Evolutionary conservation across 129 eudicot species (phyloP), one percentile per base, ranked within the genome.

Genomic region (Flaveria bidentis): DNA sequence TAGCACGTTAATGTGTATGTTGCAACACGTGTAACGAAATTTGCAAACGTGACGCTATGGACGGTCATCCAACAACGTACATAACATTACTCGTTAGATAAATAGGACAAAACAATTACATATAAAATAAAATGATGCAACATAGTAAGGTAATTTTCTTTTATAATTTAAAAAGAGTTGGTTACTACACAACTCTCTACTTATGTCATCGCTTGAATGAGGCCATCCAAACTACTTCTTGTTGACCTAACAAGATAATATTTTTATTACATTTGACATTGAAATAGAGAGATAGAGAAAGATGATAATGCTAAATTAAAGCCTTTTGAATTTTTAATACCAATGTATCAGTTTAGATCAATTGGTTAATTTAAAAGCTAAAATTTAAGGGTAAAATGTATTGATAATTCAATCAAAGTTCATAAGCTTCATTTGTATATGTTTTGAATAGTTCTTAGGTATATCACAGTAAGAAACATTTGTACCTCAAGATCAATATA

Each of bases 171-270:
- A 64, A 52, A 73, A 51, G 79, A 80, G 83, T 80, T 73, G 79
- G 83, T 80, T 80, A 73, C 79, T 80, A 44, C 50, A 73, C 69
- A 66, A 55, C 83, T 80, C 83, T 80, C 75, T 66, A 26, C 75
- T 56, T 73, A 80, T 80, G 83, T 80, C 83, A 73, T 73, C 79
- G 64, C 42, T 80, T 66, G 60, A 65, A 17, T 66, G 62, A 65
- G 79, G 69, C 83, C 83, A 73, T 73, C 83, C 75, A 73, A 53
- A 80, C 75, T 51, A 41, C 61, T 80, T 73, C 79, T 80, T 55
- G 83, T 80, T 80, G 79, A 79, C 79, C 83, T 66, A 80, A 74
- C 70, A 73, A 73, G 55, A 73, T 44, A 44, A 44, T 66, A 41
- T 22, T 79, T 78, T 68, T 14, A 72, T 72, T 49, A 72, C 78